phyloP scores from a whole-genome alignment of 2,329 filamentous ascomycete species.

The Ceratocystis eucalypticola region DNA sequence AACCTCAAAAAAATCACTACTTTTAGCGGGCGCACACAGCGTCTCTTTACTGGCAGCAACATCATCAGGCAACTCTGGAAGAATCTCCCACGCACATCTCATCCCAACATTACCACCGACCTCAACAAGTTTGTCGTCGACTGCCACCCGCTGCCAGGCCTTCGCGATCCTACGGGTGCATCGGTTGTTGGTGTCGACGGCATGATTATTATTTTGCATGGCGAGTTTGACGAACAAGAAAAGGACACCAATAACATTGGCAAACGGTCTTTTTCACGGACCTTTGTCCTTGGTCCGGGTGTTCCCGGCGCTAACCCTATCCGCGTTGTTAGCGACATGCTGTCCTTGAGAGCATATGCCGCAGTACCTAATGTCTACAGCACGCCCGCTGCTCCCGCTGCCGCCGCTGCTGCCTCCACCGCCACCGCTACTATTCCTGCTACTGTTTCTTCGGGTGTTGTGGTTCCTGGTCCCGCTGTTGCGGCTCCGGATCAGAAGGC shows the following conservation, averaged over 20 bases:
- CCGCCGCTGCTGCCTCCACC: conserved; percentile 21
- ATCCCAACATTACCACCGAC: conserved; percentile 55
- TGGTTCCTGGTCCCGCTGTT: conserved; percentile 22
- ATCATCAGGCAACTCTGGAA: conserved; percentile 57
- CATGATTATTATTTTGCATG: conserved; percentile 64
- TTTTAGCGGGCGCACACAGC: conserved; percentile 45
- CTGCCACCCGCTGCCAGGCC: conserved; percentile 58
- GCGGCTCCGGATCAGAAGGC: conserved; percentile 47
- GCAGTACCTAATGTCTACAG: conserved; percentile 32
- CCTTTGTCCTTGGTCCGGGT: conserved; percentile 66
- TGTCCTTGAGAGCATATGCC: conserved; percentile 55
- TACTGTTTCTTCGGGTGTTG: conserved; percentile 19
- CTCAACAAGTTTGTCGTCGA: conserved; percentile 69
- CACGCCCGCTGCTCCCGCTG: conserved; percentile 24
- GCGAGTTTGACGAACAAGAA: conserved; percentile 68
- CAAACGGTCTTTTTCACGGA: conserved; percentile 69
- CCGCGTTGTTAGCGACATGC: conserved; percentile 66
- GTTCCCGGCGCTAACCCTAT: conserved; percentile 49
- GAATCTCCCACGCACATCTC: conserved; percentile 55
- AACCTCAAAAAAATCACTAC: conserved; percentile 61
- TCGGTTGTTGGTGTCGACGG: conserved; percentile 58
- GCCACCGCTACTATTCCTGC: conserved; percentile 16
- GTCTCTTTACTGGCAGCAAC: conserved; percentile 50
- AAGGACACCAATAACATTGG: conserved; percentile 40
- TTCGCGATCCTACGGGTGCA: conserved; percentile 55